Evolutionary conservation across 2,329 filamentous ascomycete species (phyloP).

Genomic region (Pseudomassariella vexata): DNA sequence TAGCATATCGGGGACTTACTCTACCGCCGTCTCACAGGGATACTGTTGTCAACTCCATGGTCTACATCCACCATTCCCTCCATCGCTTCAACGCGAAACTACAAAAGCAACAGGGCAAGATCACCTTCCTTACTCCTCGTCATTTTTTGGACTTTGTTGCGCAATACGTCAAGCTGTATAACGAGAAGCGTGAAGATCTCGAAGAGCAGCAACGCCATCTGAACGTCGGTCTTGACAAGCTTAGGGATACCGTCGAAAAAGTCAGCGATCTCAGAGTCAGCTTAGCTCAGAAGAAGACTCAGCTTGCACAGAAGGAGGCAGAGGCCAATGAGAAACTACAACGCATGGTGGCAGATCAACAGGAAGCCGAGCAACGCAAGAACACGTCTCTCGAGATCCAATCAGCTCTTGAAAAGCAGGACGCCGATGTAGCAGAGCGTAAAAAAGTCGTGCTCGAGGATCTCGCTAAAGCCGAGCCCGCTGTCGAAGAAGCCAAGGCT

Average conservation of each 20-base stretch:
- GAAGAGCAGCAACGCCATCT: constrained; percentile 98
- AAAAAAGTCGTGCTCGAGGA: constrained; percentile 82
- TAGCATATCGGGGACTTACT: constrained; percentile 80
- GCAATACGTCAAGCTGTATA: constrained; percentile 95
- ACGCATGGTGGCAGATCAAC: constrained; percentile 93
- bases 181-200: constrained; percentile 95
- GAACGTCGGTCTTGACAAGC: constrained; percentile 95
- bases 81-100: constrained; percentile 84
- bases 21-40: constrained; percentile 88
- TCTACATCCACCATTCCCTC: constrained; percentile 94
- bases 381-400: constrained; percentile 85
- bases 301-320: constrained; percentile 87
- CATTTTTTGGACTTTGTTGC: constrained; percentile 98
- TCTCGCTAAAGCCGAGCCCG: constrained; percentile 85
- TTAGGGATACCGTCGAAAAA: constrained; percentile 95
- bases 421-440: constrained; percentile 77
- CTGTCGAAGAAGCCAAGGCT: constrained; percentile 85
- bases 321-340: constrained; percentile 97
- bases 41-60: constrained; percentile 95
- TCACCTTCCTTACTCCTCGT: constrained; percentile 88
- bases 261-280: constrained; percentile 87
- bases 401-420: constrained; percentile 78
- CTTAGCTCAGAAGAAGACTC: constrained; percentile 87
- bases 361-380: constrained; percentile 88
- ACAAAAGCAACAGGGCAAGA: constrained; percentile 84